phyloP scores from a whole-genome alignment of 2,329 filamentous ascomycete species.

The Penicillium hordei region DNA sequence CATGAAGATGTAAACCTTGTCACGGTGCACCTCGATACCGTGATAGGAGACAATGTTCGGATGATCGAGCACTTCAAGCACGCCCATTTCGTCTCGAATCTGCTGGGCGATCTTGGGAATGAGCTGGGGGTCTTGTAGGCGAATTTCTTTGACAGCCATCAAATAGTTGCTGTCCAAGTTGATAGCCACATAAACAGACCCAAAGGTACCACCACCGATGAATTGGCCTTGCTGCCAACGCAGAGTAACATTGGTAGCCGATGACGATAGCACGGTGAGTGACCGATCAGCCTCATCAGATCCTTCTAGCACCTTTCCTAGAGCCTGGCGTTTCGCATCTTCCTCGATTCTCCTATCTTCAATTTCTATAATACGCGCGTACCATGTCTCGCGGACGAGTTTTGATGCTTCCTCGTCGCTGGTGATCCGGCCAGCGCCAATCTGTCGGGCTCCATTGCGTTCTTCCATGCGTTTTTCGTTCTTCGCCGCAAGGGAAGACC shows the following conservation, averaged over 20 bases:
- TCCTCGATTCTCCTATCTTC: conserved; percentile 77
- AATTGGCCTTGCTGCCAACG: conserved; percentile 99
- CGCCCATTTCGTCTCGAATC: conserved; percentile 95
- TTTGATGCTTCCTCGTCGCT: conserved; percentile 84
- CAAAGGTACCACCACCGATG: conserved; percentile 94
- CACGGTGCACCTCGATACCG: conserved; percentile 94
- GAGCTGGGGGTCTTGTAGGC: conserved; percentile 91
- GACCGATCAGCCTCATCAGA: conserved; percentile 95
- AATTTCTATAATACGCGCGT: conserved; percentile 70
- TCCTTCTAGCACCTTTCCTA: conserved; percentile 88
- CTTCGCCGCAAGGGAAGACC: conserved; percentile 88
- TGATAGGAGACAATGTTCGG: conserved; percentile 98
- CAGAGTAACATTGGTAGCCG: conserved; percentile 90
- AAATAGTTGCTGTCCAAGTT: conserved; percentile 93
- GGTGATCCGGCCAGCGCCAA: conserved; percentile 71
- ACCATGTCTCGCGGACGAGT: conserved; percentile 72
- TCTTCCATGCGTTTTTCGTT: conserved; percentile 86
- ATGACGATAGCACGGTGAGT: conserved; percentile 88
- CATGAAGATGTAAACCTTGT: conserved; percentile 99
- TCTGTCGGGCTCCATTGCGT: conserved; percentile 70
- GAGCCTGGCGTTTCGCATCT: conserved; percentile 78
- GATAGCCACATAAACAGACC: conserved; percentile 95
- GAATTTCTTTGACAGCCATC: conserved; percentile 99
- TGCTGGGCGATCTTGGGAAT: conserved; percentile 92
- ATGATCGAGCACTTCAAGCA: conserved; percentile 91